Evolutionary conservation across 2,329 filamentous ascomycete genomes (phyloP), one percentile per base, ranked within the genome.

Genomic region (Fusarium kyushuense): DNA sequence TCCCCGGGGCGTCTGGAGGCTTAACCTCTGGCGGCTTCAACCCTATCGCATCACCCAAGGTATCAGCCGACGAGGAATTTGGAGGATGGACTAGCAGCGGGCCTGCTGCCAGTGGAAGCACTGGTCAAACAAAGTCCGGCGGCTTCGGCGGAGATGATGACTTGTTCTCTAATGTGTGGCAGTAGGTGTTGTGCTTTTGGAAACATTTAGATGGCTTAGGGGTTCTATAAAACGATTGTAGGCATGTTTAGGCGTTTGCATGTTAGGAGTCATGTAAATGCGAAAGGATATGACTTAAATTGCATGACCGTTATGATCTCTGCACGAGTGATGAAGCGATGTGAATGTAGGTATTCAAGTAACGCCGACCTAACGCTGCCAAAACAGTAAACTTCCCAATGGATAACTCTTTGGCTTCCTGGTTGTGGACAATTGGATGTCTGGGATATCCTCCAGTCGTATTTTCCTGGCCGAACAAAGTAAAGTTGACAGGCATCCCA

Each of bases 161-260:
- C 81, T 79, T 98, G 74, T 98, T 98, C 80, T 94, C 91, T 32
- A 98, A 98, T 79, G 95, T 98, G 49, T 98, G 95, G 95, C 87
- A 94, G 81, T 97, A 79, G 21, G n/a, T 19, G 21, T 61, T 38
- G 49, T 19, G 32, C 25, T 55, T 58, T 51, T 58, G 62, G 52
- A 56, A 58, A 58, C 43, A 65, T 56, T 43, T 60, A 62, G 56
- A 65, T 63, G 53, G 65, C 21, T 43, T 57, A 51, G 35, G 54
- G 48, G 68, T 65, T 71, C 45, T 69, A 72, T 65, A 76, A 72
- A 72, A 74, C 54, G 65, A 65, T 58, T 69, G 61, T 54, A 65
- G 69, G 73, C 73, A 78, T 76, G 72, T 74, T 58, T 64, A 53
- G 77, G 76, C 72, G 72, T 77, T 73, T 76, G 72, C 75, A 77